A percentile compares a stretch with the other conserved stretches of the same genome.
Evolutionary conservation across 495 filamentous ascomycete genomes (phyloP).

Genomic region (Sordaria brevicollis): DNA sequence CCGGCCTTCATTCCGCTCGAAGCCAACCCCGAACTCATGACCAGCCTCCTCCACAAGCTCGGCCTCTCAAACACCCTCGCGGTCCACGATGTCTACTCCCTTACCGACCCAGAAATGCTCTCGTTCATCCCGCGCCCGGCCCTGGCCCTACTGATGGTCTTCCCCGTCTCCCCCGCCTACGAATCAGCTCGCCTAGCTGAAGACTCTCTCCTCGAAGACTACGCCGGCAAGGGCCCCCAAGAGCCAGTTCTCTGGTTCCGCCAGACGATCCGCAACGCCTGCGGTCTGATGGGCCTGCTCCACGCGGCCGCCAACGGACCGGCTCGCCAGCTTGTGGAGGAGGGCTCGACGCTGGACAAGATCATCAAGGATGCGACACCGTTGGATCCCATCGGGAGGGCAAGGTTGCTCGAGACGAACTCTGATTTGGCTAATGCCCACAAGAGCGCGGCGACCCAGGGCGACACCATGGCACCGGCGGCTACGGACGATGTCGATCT

Average conservation of each 20-base stretch:
- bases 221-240: conserved; percentile 26
- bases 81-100: conserved; percentile 77
- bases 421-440: conserved; percentile 63
- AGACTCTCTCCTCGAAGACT: conserved; percentile 43
- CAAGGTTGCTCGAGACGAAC: conserved; percentile 63
- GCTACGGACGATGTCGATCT: conserved; percentile 59
- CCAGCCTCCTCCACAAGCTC: conserved; percentile 60
- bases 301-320: conserved; percentile 56
- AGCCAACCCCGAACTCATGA: conserved; percentile 73
- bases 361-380: conserved; percentile 38
- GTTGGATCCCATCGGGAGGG: conserved; percentile 46
- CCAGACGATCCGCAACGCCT: conserved; percentile 78
- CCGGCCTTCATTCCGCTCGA: conserved; percentile 42
- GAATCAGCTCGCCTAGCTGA: conserved; percentile 54
- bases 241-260: conserved; percentile 71
- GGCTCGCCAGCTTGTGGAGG: conserved; percentile 33
- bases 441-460: conserved; percentile 54
- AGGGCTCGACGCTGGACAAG: conserved; percentile 26
- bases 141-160: conserved; percentile 73
- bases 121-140: conserved; percentile 75
- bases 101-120: conserved; percentile 69
- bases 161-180: conserved; percentile 65
- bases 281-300: conserved; percentile 70
- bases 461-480: conserved; percentile 61
- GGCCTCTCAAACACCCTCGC: conserved; percentile 55